Base-by-base conservation (phyloP, 345 rosid genomes). In the Camelina hispida region DNA sequence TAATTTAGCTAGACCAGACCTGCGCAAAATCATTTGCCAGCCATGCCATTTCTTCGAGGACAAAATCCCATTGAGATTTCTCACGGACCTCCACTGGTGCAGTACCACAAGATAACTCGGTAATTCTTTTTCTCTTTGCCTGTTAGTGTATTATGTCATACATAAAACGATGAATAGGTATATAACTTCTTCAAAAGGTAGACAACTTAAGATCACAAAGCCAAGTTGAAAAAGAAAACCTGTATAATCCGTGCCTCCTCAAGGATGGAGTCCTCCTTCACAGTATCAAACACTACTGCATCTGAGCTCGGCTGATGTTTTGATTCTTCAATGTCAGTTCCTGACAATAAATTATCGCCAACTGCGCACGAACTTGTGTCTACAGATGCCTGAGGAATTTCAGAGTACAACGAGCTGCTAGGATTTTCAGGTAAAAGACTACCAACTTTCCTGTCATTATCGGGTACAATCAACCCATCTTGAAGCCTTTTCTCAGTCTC, bases 31-130 rank as follows among this genome's bases (percentile, higher is more conserved):
- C 99, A 85, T 91, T 93, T 74, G 99, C 99, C 81, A 96, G 77
- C 99, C 99, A 96, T 65, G 89, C 83, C 97, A 96, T 93, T 82
- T 96, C 99, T 90, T 96, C 98, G n/a, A 96, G 95, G 80, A 96
- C 95, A 82, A 86, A 93, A 82, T 88, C 96, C 99, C 99, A 96
- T 50, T 89, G 96, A 76, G 87, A 85, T 78, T 83, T 93, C 54
- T 75, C 78, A 53, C 77, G 84, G 76, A 38, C 78, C 79, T 86
- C 95, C 75, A 69, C 71, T 25, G 85, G 81, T 23, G 77, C 74
- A 11, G 76, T 66, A 79, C 83, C 83, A 76, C 83, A 79, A 83
- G 95, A 93, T 79, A 91, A 86, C 81, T 93, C 96, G 16, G 91
- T 86, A 79, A 93, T 91, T 81, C 97, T 87, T 83, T 87, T 87